Base-by-base conservation (phyloP, 2,329 filamentous ascomycete species). In the Tolypocladium cylindrosporum region DNA sequence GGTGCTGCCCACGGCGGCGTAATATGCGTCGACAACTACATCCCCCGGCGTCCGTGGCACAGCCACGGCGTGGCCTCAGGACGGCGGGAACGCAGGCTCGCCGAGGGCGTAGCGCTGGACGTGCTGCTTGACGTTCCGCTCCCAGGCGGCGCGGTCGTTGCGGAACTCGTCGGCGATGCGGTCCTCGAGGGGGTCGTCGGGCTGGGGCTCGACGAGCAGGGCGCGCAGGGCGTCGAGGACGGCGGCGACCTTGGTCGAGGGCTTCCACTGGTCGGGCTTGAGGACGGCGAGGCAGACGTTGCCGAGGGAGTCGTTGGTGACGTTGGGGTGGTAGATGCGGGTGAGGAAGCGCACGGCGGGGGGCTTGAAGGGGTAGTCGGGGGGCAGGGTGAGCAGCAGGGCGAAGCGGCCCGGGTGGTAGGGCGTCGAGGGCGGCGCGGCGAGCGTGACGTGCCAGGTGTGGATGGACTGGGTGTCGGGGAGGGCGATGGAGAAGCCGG, bases 251-350 rank as follows among this genome's bases (percentile, higher is more conserved):
- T 87, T 88, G 67, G 87, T 89, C 61, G 87, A 87, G 21, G 92
- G 92, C 80, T 96, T 97, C 92, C 92, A 97, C 74, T 90, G 87
- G 67, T 96, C 91, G 37, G 87, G 73, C 70, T 92, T 90, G 65
- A 97, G 84, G 73, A 92, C 83, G 60, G 84, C 86, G 51, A 97
- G 80, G 75, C 92, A 97, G 84, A 97, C 90, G 74, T 82, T 87
- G 61, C 92, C 92, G 64, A 85, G 83, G 69, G 83, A 82, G 73
- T 96, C 91, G 80, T 96, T 94, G 69, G 88, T 91, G 60, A 97
- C 84, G 75, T 97, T 97, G 51, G 92, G 91, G 77, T 97, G 92
- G 82, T 96, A 97, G 79, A 96, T 89, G 75, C 92, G 93, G 55
- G 91, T 96, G 63, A 79, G 77, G 81, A 96, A 96, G 69, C 81